Evolutionary conservation across 2,329 filamentous ascomycete genomes (phyloP).

Genomic region (Gaeumannomyces sp.): DNA sequence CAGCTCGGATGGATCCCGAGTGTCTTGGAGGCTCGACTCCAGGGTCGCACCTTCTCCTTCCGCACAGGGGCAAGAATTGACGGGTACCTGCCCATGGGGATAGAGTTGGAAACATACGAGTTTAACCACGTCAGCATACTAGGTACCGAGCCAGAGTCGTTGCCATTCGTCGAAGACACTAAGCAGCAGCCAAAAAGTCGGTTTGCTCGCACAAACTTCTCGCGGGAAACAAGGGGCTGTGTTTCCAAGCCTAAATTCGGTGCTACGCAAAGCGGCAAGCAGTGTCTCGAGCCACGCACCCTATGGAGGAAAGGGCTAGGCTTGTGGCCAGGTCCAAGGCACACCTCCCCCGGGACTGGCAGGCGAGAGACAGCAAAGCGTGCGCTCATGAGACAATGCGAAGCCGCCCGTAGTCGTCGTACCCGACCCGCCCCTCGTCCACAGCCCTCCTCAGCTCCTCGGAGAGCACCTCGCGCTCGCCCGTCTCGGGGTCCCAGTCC

Average conservation of each 20-base stretch:
- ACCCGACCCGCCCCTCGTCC: constrained; percentile 49
- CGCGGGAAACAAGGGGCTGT: too few species aligned
- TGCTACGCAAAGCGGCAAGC: neutral
- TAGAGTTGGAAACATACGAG: neutral
- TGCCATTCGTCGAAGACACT: too few species aligned
- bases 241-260: neutral
- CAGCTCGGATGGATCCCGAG: neutral
- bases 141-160: too few species aligned
- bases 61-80: neutral
- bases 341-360: too few species aligned
- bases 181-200: too few species aligned
- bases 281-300: neutral
- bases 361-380: too few species aligned
- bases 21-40: neutral
- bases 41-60: neutral
- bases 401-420: constrained; percentile 43
- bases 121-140: too few species aligned
- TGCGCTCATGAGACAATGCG: constrained; percentile 27
- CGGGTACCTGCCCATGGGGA: neutral
- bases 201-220: too few species aligned
- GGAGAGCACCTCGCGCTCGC: constrained; percentile 49
- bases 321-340: too few species aligned
- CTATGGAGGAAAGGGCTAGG: too few species aligned
- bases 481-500: constrained; percentile 71
- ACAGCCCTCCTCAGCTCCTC: constrained; percentile 51